Conservation (phyloP, 768 basidiomycete species). For the Phylloporus sp. region DNA sequence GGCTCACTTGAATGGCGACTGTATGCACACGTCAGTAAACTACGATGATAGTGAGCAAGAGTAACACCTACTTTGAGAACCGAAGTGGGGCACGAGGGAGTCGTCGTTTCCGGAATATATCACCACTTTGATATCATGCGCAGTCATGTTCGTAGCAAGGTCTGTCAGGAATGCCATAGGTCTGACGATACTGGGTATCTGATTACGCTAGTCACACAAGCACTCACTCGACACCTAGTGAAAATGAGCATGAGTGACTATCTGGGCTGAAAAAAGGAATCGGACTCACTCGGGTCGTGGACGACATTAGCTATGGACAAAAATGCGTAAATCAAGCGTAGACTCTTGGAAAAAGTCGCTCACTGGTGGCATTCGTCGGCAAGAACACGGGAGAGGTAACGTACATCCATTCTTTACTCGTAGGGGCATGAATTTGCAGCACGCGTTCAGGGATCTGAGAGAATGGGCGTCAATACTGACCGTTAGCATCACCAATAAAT, state of each 20-base stretch:
- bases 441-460: conserved; percentile 44
- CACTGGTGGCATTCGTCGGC: conserved; percentile 1
- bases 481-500: conserved; percentile 47
- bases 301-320: conserved; percentile 5
- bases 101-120: conserved; percentile 69
- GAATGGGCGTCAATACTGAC: conserved; percentile 34
- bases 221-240: conserved; percentile 35
- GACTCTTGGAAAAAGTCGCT: not conserved
- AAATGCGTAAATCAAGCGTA: not conserved
- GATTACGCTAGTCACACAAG: not conserved
- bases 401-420: conserved; percentile 46
- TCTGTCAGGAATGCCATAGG: conserved; percentile 62
- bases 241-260: not conserved
- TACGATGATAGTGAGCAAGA: not conserved
- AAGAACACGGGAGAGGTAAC: conserved; percentile 24
- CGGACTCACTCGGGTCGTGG: conserved; percentile 32
- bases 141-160: conserved; percentile 56
- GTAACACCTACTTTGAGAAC: conserved; percentile 50
- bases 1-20: conserved; percentile 52
- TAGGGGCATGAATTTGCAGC: conserved; percentile 64
- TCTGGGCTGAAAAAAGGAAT: not conserved
- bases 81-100: conserved; percentile 53
- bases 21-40: conserved; percentile 5
- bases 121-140: conserved; percentile 42
- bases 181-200: conserved; percentile 27